A percentile compares a stretch with the other conserved stretches of the same genome.
These are phyloP conservation scores for Amphirosellinia nigrospora DNA, from an alignment of 495 filamentous ascomycete genomes.

Conservation along the genomic window DNA sequence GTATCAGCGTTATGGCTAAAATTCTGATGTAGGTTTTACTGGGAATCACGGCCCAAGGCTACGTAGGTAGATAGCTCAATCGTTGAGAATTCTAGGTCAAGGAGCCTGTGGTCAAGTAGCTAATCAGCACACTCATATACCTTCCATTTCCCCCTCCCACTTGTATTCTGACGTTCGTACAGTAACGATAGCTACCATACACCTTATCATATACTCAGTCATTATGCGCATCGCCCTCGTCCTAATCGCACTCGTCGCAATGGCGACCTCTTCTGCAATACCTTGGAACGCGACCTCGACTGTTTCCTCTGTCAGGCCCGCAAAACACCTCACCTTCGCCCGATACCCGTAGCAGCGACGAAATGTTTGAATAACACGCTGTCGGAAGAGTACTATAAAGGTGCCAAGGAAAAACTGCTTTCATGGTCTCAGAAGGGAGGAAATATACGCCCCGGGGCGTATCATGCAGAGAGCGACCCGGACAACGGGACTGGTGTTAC, in stretches of 20 bases:
- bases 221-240: neutral
- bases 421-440: neutral
- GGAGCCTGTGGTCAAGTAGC: no score
- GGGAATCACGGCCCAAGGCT: neutral
- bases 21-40: neutral
- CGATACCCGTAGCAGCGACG: neutral
- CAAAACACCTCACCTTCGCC: neutral
- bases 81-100: no score
- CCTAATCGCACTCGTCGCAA: conserved; percentile 10
- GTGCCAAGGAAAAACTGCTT: conserved; percentile 1
- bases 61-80: no score
- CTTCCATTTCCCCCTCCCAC: neutral
- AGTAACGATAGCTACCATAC: neutral
- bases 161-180: neutral
- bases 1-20: neutral
- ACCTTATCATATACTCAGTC: neutral
- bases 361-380: neutral
- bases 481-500: neutral
- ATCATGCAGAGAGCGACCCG: neutral
- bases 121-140: neutral
- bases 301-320: neutral
- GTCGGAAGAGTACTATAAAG: neutral
- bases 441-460: neutral
- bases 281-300: neutral
- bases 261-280: neutral